Evolutionary conservation across 106 monocot species (phyloP).

Genomic region (Dactylorhiza incarnata): DNA sequence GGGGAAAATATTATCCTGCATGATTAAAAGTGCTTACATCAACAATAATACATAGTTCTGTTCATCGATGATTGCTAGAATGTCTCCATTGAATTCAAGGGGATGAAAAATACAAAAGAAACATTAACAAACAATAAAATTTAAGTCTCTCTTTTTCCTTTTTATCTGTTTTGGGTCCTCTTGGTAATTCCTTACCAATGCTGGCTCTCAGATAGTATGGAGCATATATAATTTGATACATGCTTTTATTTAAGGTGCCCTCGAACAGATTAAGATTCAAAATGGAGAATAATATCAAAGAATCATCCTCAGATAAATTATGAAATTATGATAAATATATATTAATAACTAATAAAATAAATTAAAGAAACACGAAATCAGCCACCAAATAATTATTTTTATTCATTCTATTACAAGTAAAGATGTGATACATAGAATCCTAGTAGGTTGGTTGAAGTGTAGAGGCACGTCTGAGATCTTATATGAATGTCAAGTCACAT

Average conservation of each 20-base stretch:
- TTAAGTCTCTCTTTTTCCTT: too few relatives aligned
- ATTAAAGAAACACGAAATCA: not conserved
- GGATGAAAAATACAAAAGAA: too few relatives aligned
- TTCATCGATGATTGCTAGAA: not conserved
- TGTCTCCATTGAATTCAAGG: not conserved
- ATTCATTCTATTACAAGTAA: not conserved
- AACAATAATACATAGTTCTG: not conserved
- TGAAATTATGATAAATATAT: too few relatives aligned
- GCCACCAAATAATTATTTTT: not conserved
- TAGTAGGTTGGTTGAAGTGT: too few relatives aligned
- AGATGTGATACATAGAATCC: not conserved
- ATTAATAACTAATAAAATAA: not conserved
- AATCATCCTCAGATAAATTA: not conserved
- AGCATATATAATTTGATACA: too few relatives aligned
- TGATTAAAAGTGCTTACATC: not conserved
- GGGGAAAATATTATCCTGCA: constrained; percentile 77
- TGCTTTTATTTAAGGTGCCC: not conserved
- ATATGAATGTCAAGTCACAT: too few relatives aligned
- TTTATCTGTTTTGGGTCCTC: too few relatives aligned
- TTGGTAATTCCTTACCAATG: too few relatives aligned
- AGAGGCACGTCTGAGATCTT: too few relatives aligned
- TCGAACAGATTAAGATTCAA: not conserved
- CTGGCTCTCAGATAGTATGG: too few relatives aligned
- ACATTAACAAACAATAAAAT: too few relatives aligned
- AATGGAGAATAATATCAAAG: not conserved